Evolutionary conservation across 352 stramenopile species (phyloP), one percentile per base, ranked within the genome.

Genomic region (Globisporangium iwayamae): DNA sequence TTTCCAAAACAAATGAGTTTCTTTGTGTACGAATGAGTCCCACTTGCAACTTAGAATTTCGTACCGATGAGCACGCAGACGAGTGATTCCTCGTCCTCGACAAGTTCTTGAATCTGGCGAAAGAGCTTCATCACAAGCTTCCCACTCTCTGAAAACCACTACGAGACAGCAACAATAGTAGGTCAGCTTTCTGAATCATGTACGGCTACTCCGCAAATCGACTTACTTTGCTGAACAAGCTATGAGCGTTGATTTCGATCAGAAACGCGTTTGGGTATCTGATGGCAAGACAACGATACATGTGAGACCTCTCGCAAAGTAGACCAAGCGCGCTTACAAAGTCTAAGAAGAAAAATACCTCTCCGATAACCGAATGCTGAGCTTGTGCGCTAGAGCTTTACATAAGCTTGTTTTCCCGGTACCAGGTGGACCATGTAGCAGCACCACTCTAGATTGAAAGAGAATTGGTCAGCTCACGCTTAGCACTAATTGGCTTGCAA

Each of bases 101-200:
- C 80, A 45, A 98, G 78, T 47, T 98, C 91, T 56, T 91, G 76
- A 41, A 98, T 94, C 67, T 97, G 83, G 5, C 83, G 76, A 65
- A 98, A 98, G 9, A 98, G 78, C 62, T 94, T 91, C 72, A 89
- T 91, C 28, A 98, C 88, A 10, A 98, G 81, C 71, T 98, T 98
- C 18, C 93, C 94, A 52, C 86, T 97, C 67, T 98, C 94, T 18
- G 86, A 97, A 74, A 98, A 98, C 94, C 94, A 98, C 78, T 98
- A 56, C 11, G 6, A 22, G 6, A 9, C 34, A 43, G 4, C 14
- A 62, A 56, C n/a, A 36, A 58, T n/a, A 43, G 18, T 18, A n/a
- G 38, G 52, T 10, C 32, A 56, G 9, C 10, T n/a, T 41, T 4
- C 11, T 14, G 0, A 8, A 39, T 14, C 28, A 22, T 56, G 18